phyloP scores from a whole-genome alignment of 352 stramenopile species.

The Halophytophthora batemanensis region DNA sequence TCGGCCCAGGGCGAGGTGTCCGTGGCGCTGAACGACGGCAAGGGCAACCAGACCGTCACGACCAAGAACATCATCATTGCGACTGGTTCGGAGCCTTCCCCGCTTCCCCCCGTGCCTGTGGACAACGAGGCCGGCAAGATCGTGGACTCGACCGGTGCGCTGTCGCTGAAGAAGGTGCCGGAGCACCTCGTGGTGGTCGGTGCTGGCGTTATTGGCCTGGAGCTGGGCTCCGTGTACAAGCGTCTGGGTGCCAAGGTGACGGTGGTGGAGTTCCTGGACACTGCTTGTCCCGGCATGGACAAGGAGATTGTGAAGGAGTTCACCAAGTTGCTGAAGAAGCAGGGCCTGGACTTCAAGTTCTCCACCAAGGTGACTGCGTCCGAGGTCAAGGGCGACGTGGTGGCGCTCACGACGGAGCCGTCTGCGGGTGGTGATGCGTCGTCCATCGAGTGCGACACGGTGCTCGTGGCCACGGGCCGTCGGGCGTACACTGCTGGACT shows the following conservation, averaged over 20 bases:
- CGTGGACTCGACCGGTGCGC: slow-evolving; percentile 97
- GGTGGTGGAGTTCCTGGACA: slow-evolving; percentile 98
- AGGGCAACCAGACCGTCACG: slow-evolving; percentile 89
- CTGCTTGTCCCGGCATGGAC: slow-evolving; percentile 92
- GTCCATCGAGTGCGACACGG: slow-evolving; percentile 76
- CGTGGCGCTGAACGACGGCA: slow-evolving; percentile 89
- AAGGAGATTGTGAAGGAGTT: slow-evolving; percentile 96
- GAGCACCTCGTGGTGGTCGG: slow-evolving; percentile 96
- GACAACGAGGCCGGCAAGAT: slow-evolving; percentile 97
- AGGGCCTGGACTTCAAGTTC: slow-evolving; percentile 98
- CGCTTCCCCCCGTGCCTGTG: slow-evolving; percentile 94
- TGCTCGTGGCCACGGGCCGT: slow-evolving; percentile 89
- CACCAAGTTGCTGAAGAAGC: slow-evolving; percentile 97
- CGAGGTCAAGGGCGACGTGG: slow-evolving; percentile 89
- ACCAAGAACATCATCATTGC: slow-evolving; percentile 98
- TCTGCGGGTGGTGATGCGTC: slow-evolving; percentile 46
- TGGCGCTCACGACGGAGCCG: slow-evolving; percentile 96
- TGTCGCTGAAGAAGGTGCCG: slow-evolving; percentile 92
- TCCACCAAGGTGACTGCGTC: slow-evolving; percentile 96
- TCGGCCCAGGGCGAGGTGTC: slow-evolving; percentile 89
- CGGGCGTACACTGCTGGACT: slow-evolving; percentile 95
- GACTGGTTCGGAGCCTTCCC: slow-evolving; percentile 88
- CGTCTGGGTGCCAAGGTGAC: slow-evolving; percentile 94
- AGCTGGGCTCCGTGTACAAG: slow-evolving; percentile 98
- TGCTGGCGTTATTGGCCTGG: slow-evolving; percentile 97